Percentiles rank a stretch among this genome's conserved stretches.
Conservation (phyloP, 2,329 filamentous ascomycete species). For the Fusarium floridanum region DNA sequence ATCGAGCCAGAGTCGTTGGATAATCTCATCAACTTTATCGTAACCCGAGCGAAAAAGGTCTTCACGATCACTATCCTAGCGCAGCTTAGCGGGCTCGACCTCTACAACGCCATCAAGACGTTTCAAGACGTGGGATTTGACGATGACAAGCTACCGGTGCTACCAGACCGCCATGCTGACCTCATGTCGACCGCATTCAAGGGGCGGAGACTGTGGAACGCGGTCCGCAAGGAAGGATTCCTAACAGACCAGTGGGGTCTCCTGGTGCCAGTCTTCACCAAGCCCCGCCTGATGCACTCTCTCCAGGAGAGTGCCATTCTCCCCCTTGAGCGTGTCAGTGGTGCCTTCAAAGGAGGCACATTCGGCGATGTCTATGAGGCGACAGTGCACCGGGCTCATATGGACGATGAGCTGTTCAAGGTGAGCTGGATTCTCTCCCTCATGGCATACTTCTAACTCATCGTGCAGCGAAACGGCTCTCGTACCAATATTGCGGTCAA, state of each 20-base stretch:
- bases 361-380: constrained; percentile 16
- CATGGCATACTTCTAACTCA: neutral
- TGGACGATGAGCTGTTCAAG: neutral
- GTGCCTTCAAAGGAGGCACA: constrained; percentile 2
- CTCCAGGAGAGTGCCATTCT: constrained; percentile 2
- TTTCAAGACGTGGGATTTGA: neutral
- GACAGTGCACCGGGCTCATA: neutral
- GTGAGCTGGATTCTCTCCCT: neutral
- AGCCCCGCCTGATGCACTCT: neutral
- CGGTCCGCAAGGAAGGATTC: constrained; percentile 27
- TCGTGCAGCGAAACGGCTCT: neutral
- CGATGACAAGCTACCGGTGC: neutral
- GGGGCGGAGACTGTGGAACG: neutral
- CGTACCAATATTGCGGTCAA: constrained; percentile 3
- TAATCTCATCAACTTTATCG: neutral
- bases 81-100: neutral
- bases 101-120: neutral
- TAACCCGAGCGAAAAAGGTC: constrained; percentile 2
- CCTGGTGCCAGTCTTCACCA: neutral
- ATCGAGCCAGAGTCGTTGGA: neutral
- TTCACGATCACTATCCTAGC: neutral
- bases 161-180: neutral
- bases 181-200: neutral
- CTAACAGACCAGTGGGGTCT: constrained; percentile 11
- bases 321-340: neutral